These are phyloP conservation scores for Suillus brevipes DNA, from an alignment of 768 basidiomycete genomes.

Conservation along the genomic window DNA sequence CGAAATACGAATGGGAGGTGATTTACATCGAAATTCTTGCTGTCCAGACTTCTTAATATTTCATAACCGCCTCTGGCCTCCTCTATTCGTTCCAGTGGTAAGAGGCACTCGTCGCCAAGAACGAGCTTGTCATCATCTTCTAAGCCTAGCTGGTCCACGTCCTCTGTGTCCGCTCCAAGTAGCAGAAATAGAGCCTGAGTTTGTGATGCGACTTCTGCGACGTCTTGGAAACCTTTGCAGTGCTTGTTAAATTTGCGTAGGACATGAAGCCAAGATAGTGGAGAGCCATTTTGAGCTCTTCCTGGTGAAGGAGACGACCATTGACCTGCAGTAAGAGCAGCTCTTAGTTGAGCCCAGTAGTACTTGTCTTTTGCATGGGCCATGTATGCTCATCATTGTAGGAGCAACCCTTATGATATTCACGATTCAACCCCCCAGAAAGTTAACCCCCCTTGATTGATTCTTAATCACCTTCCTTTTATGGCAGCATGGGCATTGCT, in stretches of 20 bases:
- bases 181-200: slow-evolving; percentile 65
- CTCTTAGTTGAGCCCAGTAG: slow-evolving; percentile 77
- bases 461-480: background rate
- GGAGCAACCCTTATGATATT: slow-evolving; percentile 17
- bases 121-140: slow-evolving; percentile 35
- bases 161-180: slow-evolving; percentile 45
- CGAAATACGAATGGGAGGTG: slow-evolving; percentile 29
- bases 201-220: slow-evolving; percentile 66
- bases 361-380: slow-evolving; percentile 63
- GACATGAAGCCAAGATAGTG: slow-evolving; percentile 74
- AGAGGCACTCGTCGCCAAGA: slow-evolving; percentile 57
- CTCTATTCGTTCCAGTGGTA: slow-evolving; percentile 54
- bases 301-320: slow-evolving; percentile 69
- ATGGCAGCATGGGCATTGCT: background rate
- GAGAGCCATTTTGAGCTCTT: slow-evolving; percentile 51
- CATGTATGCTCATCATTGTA: slow-evolving; percentile 27
- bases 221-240: slow-evolving; percentile 57
- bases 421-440: slow-evolving; percentile 5
- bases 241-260: slow-evolving; percentile 89
- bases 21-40: slow-evolving; percentile 57
- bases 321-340: slow-evolving; percentile 68
- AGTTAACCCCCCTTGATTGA: background rate
- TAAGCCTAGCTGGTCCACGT: slow-evolving; percentile 58
- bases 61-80: slow-evolving; percentile 61
- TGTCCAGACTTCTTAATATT: slow-evolving; percentile 48